Evolutionary conservation across 106 monocot species (phyloP), one percentile per base, ranked within the genome.

Genomic region (Iris macrosiphon): DNA sequence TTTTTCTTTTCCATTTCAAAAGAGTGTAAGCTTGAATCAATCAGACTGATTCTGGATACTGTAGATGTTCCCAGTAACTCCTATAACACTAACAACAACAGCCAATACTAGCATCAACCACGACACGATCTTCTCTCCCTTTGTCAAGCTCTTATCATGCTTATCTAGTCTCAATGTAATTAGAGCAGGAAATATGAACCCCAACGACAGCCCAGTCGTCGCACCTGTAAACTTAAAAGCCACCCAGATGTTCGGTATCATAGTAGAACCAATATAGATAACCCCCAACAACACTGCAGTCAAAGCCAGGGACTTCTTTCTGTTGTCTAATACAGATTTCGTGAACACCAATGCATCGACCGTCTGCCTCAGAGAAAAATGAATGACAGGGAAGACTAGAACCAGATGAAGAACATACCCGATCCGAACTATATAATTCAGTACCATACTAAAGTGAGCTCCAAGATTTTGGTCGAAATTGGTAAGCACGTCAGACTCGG

Each of bases 181-280:
- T 0, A 87, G 71, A 28, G 87, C 43, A 1, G 92, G 92, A 54
- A 92, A 92, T 52, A 87, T 87, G 68, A 92, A 92, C 0, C 92
- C 92, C 41, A 92, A 58, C 0, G 79, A 71, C 6, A 87, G 40
- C 19, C 79, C 92, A 3, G 92, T 83, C 3, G 92, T 92, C 0
- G 92, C 92, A 1, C 92, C 92, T 15, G 92, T 87, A 40, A 92
- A 92, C 59, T 87, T 87, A 68, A 92, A 92, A 45, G 92, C 92
- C 19, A 79, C 73, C 92, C 92, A 92, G 20, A 92, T 92, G 61
- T 87, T 92, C 1, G 92, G 92, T 49, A 87, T 77, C 57, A 65
- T 61, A 2, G 82, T 83, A 2, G 92, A 92, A 4, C 79, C 87
- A 20, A 92, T 52, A 51, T 92, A 87, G 25, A 87, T 62, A 60